phyloP scores from a whole-genome alignment of 768 basidiomycete genomes.

The Lentinula sp. region DNA sequence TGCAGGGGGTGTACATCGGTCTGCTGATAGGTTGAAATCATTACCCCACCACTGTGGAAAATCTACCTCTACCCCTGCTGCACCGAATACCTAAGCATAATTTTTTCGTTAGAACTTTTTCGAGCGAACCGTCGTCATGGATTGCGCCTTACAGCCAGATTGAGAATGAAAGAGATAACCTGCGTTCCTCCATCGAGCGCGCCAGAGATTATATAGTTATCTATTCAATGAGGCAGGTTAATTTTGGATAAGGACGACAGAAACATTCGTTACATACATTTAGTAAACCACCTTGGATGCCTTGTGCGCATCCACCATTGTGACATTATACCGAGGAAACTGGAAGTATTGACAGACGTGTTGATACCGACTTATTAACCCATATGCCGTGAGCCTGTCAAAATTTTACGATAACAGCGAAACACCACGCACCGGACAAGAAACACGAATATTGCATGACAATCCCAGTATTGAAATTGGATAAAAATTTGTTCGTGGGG shows the following conservation, averaged over 20 bases:
- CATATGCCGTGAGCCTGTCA: constrained; percentile 5
- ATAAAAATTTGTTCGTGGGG: constrained; percentile 17
- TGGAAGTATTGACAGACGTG: constrained; percentile 17
- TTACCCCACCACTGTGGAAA: constrained; percentile 14
- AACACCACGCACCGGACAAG: constrained; percentile 2
- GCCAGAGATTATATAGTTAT: constrained; percentile 32
- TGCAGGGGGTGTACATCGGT: background rate
- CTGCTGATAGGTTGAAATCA: constrained; percentile 10
- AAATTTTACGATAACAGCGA: constrained; percentile 12
- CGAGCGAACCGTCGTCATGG: too few species aligned
- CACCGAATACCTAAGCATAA: constrained; percentile 2
- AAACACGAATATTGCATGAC: constrained; percentile 11
- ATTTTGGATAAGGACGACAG: background rate
- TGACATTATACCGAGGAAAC: constrained; percentile 12
- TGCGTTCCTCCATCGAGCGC: constrained; percentile 34
- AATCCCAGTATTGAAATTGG: constrained; percentile 18
- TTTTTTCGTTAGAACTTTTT: background rate
- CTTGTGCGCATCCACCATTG: constrained; percentile 22
- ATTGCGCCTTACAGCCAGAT: constrained; percentile 12
- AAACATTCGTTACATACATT: constrained; percentile 15
- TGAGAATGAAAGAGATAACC: constrained; percentile 28
- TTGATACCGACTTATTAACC: constrained; percentile 24
- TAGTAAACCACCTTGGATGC: constrained; percentile 32
- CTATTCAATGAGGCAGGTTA: background rate
- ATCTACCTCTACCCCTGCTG: background rate